phyloP scores from a whole-genome alignment of 2,329 filamentous ascomycete species.

The Raffaelea albimanens region DNA sequence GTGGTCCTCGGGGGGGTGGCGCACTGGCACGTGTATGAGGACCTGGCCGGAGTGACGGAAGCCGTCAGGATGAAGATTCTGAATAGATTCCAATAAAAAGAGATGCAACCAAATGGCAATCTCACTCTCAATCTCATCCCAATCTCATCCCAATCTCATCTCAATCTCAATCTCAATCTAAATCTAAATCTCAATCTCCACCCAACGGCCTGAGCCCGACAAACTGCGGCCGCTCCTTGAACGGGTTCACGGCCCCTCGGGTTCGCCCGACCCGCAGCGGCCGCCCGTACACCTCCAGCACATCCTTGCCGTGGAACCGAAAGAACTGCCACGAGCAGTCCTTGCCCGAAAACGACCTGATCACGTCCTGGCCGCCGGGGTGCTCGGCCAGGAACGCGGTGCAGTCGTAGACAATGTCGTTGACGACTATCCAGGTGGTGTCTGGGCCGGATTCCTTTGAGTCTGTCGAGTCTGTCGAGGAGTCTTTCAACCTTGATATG shows the following conservation, averaged over 20 bases:
- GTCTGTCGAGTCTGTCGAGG: no score
- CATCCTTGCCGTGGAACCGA: neutral
- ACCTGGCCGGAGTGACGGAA: neutral
- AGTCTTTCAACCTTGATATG: no score
- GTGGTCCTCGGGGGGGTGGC: neutral
- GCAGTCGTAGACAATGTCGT: constrained; percentile 78
- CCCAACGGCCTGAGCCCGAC: neutral
- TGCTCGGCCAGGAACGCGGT: constrained; percentile 77
- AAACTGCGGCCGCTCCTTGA: neutral
- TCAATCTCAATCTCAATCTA: neutral
- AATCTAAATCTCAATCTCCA: no score
- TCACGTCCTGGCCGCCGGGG: constrained; percentile 69
- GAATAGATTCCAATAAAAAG: no score
- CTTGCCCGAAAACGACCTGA: constrained; percentile 24
- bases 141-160: neutral
- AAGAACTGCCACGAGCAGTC: neutral
- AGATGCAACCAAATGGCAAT: no score
- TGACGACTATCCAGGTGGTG: constrained; percentile 64
- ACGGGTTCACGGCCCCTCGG: neutral
- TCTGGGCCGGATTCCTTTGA: neutral
- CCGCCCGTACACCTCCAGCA: neutral
- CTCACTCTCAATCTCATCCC: neutral
- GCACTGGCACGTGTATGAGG: neutral
- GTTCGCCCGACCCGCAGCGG: neutral
- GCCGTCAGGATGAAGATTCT: neutral